phyloP scores from a whole-genome alignment of 805 yeast species.

The Wickerhamiella sergipiensis region DNA sequence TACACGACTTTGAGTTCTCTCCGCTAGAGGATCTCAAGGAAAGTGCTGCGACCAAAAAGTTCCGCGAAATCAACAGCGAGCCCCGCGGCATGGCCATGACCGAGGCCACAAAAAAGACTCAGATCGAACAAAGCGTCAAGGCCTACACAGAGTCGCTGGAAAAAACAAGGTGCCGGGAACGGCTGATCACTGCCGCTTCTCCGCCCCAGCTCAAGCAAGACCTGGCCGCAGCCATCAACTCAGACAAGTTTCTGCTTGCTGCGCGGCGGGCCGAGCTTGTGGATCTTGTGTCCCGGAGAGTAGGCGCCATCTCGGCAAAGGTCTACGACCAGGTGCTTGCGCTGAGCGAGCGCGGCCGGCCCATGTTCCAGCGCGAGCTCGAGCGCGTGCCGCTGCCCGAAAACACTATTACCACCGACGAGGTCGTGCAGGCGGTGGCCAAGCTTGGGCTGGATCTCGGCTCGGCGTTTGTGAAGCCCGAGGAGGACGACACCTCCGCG shows the following conservation, averaged over 20 bases:
- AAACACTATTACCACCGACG: slow-evolving; percentile 12
- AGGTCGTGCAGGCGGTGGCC: slow-evolving; percentile 8
- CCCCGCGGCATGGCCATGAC: slow-evolving; percentile 48
- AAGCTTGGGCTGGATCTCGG: slow-evolving; percentile 5
- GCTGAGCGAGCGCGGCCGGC: slow-evolving; percentile 35
- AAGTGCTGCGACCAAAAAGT: slow-evolving; percentile 10
- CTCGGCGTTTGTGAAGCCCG: slow-evolving; percentile 6
- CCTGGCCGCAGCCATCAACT: slow-evolving; percentile 38
- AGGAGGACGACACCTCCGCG: slow-evolving; percentile 2
- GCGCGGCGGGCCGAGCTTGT: slow-evolving; percentile 52
- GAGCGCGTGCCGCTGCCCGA: slow-evolving; percentile 18
- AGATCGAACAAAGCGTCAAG: slow-evolving; percentile 11
- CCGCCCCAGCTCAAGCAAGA: neutral
- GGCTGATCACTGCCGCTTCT: neutral
- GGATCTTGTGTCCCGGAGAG: slow-evolving; percentile 46
- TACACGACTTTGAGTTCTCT: slow-evolving; percentile 27
- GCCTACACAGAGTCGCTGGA: slow-evolving; percentile 3
- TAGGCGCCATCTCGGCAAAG: slow-evolving; percentile 55
- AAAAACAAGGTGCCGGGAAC: neutral
- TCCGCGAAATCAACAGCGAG: slow-evolving; percentile 31
- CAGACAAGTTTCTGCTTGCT: slow-evolving; percentile 52
- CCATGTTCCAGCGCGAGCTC: slow-evolving; percentile 19
- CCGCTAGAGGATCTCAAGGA: slow-evolving; percentile 16
- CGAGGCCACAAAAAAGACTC: slow-evolving; percentile 31
- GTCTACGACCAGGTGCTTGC: slow-evolving; percentile 48